phyloP scores from a whole-genome alignment of 2,329 filamentous ascomycete species.

The Blumeria graminis region DNA sequence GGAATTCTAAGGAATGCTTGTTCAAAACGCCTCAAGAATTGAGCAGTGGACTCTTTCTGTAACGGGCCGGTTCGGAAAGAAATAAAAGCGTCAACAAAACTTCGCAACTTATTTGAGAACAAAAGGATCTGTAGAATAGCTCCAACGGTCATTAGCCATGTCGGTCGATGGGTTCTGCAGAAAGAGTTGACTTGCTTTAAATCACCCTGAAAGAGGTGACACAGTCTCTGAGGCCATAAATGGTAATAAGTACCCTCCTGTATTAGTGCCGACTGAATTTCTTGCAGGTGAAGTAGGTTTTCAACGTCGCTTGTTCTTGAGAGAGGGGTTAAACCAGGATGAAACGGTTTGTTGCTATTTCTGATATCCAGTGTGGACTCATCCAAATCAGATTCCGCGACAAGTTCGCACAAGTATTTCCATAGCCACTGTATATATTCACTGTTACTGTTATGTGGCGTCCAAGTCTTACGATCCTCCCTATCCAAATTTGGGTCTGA shows the following conservation, averaged over 20 bases:
- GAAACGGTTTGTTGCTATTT: neutral
- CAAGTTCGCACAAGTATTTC: too few relatives aligned
- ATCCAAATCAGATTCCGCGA: too few relatives aligned
- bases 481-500: neutral
- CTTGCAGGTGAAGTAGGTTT: neutral
- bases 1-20: conserved; percentile 1
- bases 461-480: too few relatives aligned
- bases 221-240: neutral
- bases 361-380: neutral
- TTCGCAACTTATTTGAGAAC: neutral
- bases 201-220: neutral
- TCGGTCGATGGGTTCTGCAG: neutral
- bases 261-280: neutral
- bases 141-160: neutral
- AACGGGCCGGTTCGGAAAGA: neutral
- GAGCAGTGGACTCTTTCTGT: neutral
- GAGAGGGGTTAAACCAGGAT: neutral
- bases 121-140: neutral
- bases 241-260: neutral
- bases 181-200: neutral
- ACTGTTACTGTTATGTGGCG: too few relatives aligned
- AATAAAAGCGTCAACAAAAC: neutral
- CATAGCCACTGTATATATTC: too few relatives aligned
- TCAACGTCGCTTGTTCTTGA: neutral
- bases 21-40: neutral